Conservation (phyloP, 371 early-diverging fungal genomes). For the Lichtheimia hyalospora region DNA sequence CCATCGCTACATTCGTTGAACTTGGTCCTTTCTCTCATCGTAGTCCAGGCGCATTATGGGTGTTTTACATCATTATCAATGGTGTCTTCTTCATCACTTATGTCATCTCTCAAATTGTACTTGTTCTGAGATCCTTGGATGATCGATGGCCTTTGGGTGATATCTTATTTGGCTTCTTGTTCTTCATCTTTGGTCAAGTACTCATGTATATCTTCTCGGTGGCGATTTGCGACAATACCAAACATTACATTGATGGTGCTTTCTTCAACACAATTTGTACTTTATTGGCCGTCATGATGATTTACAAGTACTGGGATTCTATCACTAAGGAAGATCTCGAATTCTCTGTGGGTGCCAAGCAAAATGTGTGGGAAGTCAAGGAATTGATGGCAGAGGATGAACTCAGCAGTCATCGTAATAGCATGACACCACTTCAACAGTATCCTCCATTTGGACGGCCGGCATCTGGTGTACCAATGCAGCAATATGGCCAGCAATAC, state of each 20-base stretch:
- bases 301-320: slow-evolving; percentile 98
- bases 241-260: slow-evolving; percentile 95
- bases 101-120: slow-evolving; percentile 85
- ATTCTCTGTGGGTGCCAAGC: slow-evolving; percentile 90
- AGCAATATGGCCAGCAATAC: slow-evolving; percentile 30
- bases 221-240: slow-evolving; percentile 80
- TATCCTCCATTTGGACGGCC: slow-evolving; percentile 8
- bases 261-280: slow-evolving; percentile 94
- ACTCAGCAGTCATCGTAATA: slow-evolving; percentile 21
- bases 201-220: slow-evolving; percentile 77
- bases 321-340: slow-evolving; percentile 98
- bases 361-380: slow-evolving; percentile 93
- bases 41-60: slow-evolving; percentile 81
- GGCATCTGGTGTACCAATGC: slow-evolving; percentile 11
- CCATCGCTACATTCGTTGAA: slow-evolving; percentile 80
- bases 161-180: slow-evolving; percentile 85
- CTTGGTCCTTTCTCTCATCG: slow-evolving; percentile 61
- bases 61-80: slow-evolving; percentile 86
- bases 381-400: slow-evolving; percentile 70
- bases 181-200: slow-evolving; percentile 87
- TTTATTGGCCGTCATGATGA: slow-evolving; percentile 97
- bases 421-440: slow-evolving; percentile 19
- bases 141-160: slow-evolving; percentile 96
- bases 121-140: slow-evolving; percentile 93
- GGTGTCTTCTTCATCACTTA: slow-evolving; percentile 82